Evolutionary conservation across 163 green algal species (phyloP).

Genomic region (Trebouxiophyceae sp.): DNA sequence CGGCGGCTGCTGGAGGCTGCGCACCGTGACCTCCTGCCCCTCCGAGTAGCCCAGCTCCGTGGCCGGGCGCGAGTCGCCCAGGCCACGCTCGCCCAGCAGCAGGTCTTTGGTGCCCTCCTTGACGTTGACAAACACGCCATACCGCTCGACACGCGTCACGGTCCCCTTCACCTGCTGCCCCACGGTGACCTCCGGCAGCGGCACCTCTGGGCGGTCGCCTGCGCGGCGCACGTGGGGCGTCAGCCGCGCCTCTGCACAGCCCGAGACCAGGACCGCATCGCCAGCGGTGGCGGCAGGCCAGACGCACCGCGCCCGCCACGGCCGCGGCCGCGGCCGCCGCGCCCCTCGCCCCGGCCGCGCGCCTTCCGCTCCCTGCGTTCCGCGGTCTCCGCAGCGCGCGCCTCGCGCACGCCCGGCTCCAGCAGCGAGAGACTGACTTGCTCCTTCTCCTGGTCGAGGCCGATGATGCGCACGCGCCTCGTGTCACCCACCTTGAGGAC

Average conservation of each 20-base stretch:
- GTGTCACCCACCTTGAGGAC: neutral
- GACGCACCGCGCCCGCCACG: no score
- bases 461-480: neutral
- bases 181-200: neutral
- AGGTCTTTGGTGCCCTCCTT: neutral
- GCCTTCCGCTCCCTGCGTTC: no score
- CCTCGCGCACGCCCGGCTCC: neutral
- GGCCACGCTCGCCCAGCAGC: neutral
- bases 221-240: no score
- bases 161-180: conserved; percentile 1
- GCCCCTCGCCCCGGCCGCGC: no score
- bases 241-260: no score
- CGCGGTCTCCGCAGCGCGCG: no score
- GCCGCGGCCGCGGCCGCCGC: no score
- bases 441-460: neutral
- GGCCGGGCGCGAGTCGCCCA: neutral
- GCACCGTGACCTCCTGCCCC: neutral
- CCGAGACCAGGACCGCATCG: no score
- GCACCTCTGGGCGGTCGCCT: no score
- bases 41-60: neutral
- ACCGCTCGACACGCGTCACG: neutral
- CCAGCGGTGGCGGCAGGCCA: no score
- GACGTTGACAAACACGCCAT: neutral
- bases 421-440: neutral
- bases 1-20: no score